Conservation (phyloP, 2,329 filamentous ascomycete genomes). For the Tolypocladium endophyticum region DNA sequence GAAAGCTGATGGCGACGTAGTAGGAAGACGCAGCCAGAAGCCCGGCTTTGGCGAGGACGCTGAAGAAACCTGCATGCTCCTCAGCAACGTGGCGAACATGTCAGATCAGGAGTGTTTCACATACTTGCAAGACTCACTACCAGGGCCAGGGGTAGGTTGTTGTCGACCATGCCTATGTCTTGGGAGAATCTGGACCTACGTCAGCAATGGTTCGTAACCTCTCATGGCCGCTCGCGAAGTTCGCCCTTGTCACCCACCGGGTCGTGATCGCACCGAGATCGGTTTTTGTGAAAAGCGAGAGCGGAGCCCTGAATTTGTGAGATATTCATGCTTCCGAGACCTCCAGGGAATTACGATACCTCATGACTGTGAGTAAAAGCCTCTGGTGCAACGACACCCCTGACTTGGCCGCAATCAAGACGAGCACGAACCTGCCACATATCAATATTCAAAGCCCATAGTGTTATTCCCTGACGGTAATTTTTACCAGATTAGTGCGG, state of each 20-base stretch:
- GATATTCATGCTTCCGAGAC: background rate
- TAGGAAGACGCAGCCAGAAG: conserved; percentile 12
- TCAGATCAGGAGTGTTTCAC: conserved; percentile 2
- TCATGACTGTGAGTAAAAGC: conserved; percentile 13
- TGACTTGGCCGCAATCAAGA: conserved; percentile 15
- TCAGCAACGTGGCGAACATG: background rate
- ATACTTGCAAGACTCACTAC: conserved; percentile 22
- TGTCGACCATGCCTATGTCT: conserved; percentile 30
- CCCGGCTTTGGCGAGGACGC: conserved; percentile 12
- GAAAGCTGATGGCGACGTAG: conserved; percentile 29
- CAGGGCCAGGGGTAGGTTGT: conserved; percentile 23
- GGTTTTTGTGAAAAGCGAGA: conserved; percentile 27
- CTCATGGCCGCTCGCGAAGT: background rate
- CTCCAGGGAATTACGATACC: background rate
- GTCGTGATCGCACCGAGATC: conserved; percentile 30
- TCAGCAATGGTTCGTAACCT: background rate
- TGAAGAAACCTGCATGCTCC: conserved; percentile 19
- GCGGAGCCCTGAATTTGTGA: conserved; percentile 21
- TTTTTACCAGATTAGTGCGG: conserved; percentile 9
- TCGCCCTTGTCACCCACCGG: conserved; percentile 12
- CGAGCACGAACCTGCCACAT: conserved; percentile 13
- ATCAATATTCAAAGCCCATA: conserved; percentile 2
- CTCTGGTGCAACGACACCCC: conserved; percentile 14
- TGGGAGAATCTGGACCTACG: conserved; percentile 26
- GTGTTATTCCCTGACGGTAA: background rate